Conservation (phyloP, 2,329 filamentous ascomycete genomes). For the Didymella glomerata region DNA sequence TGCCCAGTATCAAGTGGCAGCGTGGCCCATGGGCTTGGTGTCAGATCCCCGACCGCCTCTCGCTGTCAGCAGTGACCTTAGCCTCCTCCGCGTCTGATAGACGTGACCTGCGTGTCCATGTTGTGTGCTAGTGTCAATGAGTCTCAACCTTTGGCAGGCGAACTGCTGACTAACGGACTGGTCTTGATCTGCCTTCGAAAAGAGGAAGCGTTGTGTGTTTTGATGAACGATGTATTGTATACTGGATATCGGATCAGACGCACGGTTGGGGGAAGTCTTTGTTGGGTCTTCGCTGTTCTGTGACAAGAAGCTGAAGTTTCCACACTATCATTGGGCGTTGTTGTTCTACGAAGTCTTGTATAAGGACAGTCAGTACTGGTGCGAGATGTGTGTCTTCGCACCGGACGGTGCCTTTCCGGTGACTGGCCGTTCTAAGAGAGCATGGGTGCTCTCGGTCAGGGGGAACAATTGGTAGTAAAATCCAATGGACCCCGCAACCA, state of each 20-base stretch:
- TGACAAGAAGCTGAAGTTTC: background rate
- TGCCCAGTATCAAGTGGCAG: too few species aligned
- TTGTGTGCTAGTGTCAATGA: background rate
- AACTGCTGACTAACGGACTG: background rate
- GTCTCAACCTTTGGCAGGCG: background rate
- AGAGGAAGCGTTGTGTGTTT: background rate
- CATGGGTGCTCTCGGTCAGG: constrained; percentile 71
- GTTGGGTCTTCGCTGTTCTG: background rate
- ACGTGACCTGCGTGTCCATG: too few species aligned
- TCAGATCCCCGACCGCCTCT: too few species aligned
- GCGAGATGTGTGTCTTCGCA: background rate
- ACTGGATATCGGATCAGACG: too few species aligned
- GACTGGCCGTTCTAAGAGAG: constrained; percentile 50
- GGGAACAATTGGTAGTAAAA: constrained; percentile 78
- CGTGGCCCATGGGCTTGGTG: too few species aligned
- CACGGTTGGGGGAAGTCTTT: too few species aligned
- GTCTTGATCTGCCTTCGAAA: background rate
- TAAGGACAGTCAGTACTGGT: background rate
- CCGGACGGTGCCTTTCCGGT: background rate
- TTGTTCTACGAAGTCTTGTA: background rate
- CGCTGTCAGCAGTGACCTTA: too few species aligned
- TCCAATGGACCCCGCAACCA: constrained; percentile 73
- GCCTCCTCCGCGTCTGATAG: too few species aligned
- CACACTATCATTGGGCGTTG: background rate
- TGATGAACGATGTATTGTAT: too few species aligned